Evolutionary conservation across 2,329 filamentous ascomycete genomes (phyloP), one percentile per base, ranked within the genome.

Genomic region (Fusarium agapanthi): DNA sequence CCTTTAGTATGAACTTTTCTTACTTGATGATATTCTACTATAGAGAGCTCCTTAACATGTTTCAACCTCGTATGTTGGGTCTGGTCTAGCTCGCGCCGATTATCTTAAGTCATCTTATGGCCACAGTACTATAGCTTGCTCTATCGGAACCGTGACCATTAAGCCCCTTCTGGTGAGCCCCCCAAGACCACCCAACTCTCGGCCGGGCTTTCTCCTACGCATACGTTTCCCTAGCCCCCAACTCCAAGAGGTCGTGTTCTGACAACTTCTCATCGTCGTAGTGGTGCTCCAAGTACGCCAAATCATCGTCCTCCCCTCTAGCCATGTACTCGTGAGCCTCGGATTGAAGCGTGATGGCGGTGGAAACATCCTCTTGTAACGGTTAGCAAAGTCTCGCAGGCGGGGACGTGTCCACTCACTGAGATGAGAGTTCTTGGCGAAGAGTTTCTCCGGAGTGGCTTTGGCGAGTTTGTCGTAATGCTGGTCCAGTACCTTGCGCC

Each of bases 381-480:
- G 1, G 2, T 40, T 40, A 40, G 38, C 7, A 40, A 0, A 15
- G 38, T 40, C 13, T 40, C 20, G 38, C 3, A 10, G 13, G 38
- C 7, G 38, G 38, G 22, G 38, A n/a, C 20, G 0, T 40, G 13
- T 40, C 7, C 0, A 40, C 38, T 40, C n/a, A 40, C 20, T 40
- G 13, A 9, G 20, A 6, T 40, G 13, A 22, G 38, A 13, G 38
- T 14, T 22, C 13, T 22, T 10, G 20, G 38, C 0, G 13, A 40
- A 13, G 0, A 9, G 1, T n/a, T 40, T 8, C 5, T 40, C 7
- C 1, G 38, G 38, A 0, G 7, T 40, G 22, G 20, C 6, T 5
- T n/a, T 40, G 38, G 38, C 20, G 20, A 40, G 38, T 7, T 40
- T 40, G 7, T 4, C 7, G 5, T 40, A 4, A n/a, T 40, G 20